Evolutionary conservation across 768 basidiomycete species (phyloP).

Genomic region (Hydnum rufescens): DNA sequence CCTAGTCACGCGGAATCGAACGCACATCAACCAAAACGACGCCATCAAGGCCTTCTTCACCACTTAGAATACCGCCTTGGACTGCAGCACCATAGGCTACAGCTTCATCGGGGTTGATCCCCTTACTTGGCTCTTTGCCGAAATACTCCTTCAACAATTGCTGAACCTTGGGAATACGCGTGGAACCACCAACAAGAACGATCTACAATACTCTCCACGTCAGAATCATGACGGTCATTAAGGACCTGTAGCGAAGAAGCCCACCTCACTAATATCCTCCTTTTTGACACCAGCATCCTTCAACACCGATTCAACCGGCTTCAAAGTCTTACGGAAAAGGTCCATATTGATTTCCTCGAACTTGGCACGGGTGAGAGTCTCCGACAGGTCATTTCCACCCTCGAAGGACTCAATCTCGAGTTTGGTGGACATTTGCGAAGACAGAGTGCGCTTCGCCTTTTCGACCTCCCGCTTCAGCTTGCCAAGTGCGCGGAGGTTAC

Average conservation of each 20-base stretch:
- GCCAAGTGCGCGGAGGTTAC: slow-evolving; percentile 66
- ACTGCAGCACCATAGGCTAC: slow-evolving; percentile 98
- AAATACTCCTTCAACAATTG: slow-evolving; percentile 97
- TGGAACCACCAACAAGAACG: slow-evolving; percentile 90
- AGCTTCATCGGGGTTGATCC: slow-evolving; percentile 98
- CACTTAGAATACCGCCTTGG: slow-evolving; percentile 94
- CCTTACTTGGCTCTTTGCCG: slow-evolving; percentile 90
- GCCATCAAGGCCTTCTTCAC: slow-evolving; percentile 76
- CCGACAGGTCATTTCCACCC: slow-evolving; percentile 90
- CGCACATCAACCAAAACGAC: slow-evolving; percentile 92
- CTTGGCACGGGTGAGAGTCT: slow-evolving; percentile 93
- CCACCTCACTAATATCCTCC: slow-evolving; percentile 80
- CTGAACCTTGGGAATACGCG: slow-evolving; percentile 98
- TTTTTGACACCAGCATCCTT: slow-evolving; percentile 98
- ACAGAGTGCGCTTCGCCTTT: slow-evolving; percentile 86
- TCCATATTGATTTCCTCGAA: slow-evolving; percentile 99
- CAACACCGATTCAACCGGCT: slow-evolving; percentile 95
- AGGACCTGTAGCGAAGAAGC: slow-evolving; percentile 12
- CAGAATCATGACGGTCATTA: not conserved
- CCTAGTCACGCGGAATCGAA: too few relatives aligned
- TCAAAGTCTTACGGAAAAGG: slow-evolving; percentile 98
- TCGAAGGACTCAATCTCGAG: slow-evolving; percentile 95
- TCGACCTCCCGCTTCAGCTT: slow-evolving; percentile 89
- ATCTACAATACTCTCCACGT: slow-evolving; percentile 24
- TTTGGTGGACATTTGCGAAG: slow-evolving; percentile 71